phyloP scores from a whole-genome alignment of 2,329 filamentous ascomycete genomes.

The Aureobasidium sp. region DNA sequence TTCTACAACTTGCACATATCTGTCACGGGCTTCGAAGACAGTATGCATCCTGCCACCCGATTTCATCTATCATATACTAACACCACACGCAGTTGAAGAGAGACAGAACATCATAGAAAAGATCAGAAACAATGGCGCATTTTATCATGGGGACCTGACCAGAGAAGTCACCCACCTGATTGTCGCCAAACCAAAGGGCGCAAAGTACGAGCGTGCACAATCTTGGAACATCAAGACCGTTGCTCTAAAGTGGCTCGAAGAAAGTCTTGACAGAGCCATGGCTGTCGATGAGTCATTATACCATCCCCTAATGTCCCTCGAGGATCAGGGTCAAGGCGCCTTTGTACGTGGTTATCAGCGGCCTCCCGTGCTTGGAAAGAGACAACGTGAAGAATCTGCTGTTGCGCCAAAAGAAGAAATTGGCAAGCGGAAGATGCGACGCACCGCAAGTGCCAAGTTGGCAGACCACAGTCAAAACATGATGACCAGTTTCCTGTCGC shows the following conservation, averaged over 20 bases:
- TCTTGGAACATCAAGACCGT: conserved; percentile 76
- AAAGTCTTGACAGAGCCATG: conserved; percentile 80
- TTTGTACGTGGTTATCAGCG: conserved; percentile 31
- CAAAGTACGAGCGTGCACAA: conserved; percentile 84
- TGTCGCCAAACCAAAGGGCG: conserved; percentile 66
- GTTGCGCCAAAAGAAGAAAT: conserved; percentile 35
- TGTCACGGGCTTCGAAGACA: conserved; percentile 61
- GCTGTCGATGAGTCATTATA: conserved; percentile 81
- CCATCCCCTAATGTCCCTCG: conserved; percentile 60
- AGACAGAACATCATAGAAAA: conserved; percentile 62
- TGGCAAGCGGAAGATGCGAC: conserved; percentile 71
- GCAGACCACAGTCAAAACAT: conserved; percentile 70
- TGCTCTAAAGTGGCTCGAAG: conserved; percentile 73
- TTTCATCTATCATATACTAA: neutral
- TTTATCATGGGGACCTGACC: conserved; percentile 81
- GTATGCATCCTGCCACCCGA: conserved; percentile 30
- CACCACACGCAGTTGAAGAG: conserved; percentile 43
- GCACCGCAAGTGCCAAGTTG: conserved; percentile 78
- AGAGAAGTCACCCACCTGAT: conserved; percentile 82
- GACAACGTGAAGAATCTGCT: conserved; percentile 26
- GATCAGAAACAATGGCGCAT: conserved; percentile 63
- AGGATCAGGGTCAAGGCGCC: conserved; percentile 68
- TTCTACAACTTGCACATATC: conserved; percentile 57
- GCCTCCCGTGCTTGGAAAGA: conserved; percentile 43
- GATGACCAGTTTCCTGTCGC: conserved; percentile 77